Evolutionary conservation across 108 stramenopile species (phyloP).

Genomic region (Chaetoceros muelleri): DNA sequence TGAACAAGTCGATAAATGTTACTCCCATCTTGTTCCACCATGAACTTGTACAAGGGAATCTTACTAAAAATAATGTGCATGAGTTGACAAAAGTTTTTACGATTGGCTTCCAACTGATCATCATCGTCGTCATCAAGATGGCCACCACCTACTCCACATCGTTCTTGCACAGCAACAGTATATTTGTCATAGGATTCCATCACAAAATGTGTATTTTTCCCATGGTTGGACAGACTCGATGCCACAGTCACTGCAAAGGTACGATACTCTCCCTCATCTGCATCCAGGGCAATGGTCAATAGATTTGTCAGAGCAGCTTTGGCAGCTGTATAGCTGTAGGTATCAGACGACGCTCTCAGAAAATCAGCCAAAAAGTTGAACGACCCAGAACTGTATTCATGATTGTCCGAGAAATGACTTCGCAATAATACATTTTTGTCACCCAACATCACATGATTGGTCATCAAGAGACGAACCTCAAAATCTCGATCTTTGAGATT

Average conservation of each 20-base stretch:
- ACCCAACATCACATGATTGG: background rate
- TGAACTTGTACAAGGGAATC: background rate
- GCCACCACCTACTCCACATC: too few relatives aligned
- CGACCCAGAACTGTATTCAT: background rate
- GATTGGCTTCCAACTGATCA: background rate
- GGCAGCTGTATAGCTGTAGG: background rate
- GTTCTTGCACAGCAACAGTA: background rate
- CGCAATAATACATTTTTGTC: background rate
- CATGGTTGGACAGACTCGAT: background rate
- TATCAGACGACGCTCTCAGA: background rate
- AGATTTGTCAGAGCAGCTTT: background rate
- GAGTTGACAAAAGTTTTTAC: background rate
- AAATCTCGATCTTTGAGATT: background rate
- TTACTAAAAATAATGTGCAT: background rate
- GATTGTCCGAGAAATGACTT: background rate
- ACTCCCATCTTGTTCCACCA: background rate
- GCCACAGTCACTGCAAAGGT: background rate
- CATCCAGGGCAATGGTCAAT: background rate
- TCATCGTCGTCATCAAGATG: too few relatives aligned
- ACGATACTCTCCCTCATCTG: background rate
- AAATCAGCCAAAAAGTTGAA: background rate
- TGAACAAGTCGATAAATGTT: background rate
- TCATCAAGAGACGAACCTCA: background rate
- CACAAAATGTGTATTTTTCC: background rate
- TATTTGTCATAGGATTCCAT: background rate